Evolutionary conservation across 768 basidiomycete species (phyloP).

Genomic region (Sarcodon sp.): DNA sequence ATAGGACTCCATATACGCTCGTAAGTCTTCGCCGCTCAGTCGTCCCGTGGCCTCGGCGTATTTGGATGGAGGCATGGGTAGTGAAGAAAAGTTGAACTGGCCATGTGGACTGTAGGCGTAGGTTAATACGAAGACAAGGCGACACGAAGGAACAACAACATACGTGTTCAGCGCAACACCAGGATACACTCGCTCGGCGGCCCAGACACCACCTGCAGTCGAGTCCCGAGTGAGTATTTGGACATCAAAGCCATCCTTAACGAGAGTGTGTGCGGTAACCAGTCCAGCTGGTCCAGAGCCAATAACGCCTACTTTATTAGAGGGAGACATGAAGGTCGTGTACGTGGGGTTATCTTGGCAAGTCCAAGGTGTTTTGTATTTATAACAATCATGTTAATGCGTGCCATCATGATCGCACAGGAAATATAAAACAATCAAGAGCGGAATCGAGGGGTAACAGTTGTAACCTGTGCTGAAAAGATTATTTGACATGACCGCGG

Average conservation of each 20-base stretch:
- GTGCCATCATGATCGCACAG: too few relatives aligned
- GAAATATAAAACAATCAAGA: too few relatives aligned
- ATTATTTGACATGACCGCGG: too few relatives aligned
- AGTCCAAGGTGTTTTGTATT: too few relatives aligned
- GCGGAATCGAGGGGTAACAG: too few relatives aligned
- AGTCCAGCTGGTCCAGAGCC: constrained; percentile 48
- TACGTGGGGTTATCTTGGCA: too few relatives aligned
- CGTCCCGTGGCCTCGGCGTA: constrained; percentile 24
- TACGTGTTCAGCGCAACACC: constrained; percentile 53
- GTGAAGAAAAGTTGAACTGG: constrained; percentile 44
- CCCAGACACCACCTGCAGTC: constrained; percentile 48
- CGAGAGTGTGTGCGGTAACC: constrained; percentile 41
- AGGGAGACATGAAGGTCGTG: too few relatives aligned
- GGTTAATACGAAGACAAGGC: background rate
- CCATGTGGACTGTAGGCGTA: constrained; percentile 38
- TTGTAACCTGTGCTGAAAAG: too few relatives aligned
- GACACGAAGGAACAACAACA: background rate
- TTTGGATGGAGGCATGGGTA: constrained; percentile 35
- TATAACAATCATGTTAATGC: too few relatives aligned
- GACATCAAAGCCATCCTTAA: constrained; percentile 47
- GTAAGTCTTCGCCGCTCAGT: constrained; percentile 40
- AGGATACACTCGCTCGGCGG: constrained; percentile 38
- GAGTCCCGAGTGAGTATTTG: constrained; percentile 44
- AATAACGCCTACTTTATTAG: constrained; percentile 21
- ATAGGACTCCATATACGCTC: constrained; percentile 42